Evolutionary conservation across 768 basidiomycete species (phyloP).

Genomic region (Rhizopogon vulgaris): DNA sequence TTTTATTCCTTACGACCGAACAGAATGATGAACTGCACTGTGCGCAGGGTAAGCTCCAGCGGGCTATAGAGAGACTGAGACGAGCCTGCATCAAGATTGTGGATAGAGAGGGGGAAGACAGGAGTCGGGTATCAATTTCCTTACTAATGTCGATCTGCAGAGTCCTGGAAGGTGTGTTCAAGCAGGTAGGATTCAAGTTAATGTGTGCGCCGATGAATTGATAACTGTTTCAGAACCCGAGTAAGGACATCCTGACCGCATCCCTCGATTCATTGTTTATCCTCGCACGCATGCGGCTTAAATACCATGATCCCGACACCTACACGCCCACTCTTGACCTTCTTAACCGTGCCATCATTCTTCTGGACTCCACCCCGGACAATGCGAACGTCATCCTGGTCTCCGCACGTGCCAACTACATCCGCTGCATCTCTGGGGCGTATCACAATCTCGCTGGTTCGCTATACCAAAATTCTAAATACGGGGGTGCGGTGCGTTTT

Average conservation of each 20-base stretch:
- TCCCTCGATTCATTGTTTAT: conserved; percentile 51
- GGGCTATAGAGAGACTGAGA: conserved; percentile 55
- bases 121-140: conserved; percentile 9
- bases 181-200: conserved; percentile 18
- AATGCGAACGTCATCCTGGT: conserved; percentile 15
- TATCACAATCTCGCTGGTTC: conserved; percentile 63
- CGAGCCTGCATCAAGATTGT: conserved; percentile 43
- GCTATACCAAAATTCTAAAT: conserved; percentile 60
- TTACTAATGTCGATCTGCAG: conserved; percentile 33
- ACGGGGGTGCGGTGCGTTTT: conserved; percentile 64
- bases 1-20: conserved; percentile 2
- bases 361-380: conserved; percentile 14
- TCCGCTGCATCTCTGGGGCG: conserved; percentile 66
- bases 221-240: conserved; percentile 11
- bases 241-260: conserved; percentile 34
- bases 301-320: conserved; percentile 36
- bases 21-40: conserved; percentile 31
- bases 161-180: conserved; percentile 25
- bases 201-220: not conserved
- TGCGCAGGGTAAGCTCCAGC: conserved; percentile 46
- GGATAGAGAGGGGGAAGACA: conserved; percentile 25
- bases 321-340: conserved; percentile 41
- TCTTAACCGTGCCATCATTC: conserved; percentile 36
- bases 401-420: conserved; percentile 40
- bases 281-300: conserved; percentile 41